Conservation (phyloP, 1,284 basidiomycete species). For the Erythrobasidium hasegawianum region DNA sequence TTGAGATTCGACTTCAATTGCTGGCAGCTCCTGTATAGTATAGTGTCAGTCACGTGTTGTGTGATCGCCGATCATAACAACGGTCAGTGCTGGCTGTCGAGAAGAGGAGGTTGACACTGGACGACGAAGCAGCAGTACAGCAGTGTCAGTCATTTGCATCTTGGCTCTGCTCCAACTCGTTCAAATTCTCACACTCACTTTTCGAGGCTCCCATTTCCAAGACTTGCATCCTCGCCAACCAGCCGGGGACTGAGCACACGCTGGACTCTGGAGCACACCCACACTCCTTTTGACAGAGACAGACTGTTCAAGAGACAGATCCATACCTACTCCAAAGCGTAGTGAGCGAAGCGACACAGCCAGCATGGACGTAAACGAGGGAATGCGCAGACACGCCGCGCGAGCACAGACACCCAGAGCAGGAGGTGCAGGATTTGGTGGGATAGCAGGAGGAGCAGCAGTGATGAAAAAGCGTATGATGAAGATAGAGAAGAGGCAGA, state of each 20-base stretch:
- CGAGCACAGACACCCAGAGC: not conserved
- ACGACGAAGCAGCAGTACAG: not conserved
- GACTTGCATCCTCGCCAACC: not conserved
- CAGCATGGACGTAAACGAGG: not conserved
- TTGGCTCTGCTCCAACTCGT: constrained; percentile 6
- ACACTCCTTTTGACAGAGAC: not conserved
- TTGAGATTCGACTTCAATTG: too few relatives aligned
- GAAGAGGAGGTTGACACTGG: not conserved
- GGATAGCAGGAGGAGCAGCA: not conserved
- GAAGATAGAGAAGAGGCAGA: not conserved
- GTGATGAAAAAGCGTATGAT: not conserved
- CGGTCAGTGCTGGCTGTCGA: not conserved
- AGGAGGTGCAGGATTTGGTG: not conserved
- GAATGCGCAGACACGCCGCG: not conserved
- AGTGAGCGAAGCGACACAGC: not conserved
- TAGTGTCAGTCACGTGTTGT: too few relatives aligned
- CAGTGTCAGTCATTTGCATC: not conserved
- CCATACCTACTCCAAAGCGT: not conserved
- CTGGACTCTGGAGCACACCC: not conserved
- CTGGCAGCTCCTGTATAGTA: too few relatives aligned
- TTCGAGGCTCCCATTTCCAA: not conserved
- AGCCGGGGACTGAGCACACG: not conserved
- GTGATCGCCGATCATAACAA: too few relatives aligned
- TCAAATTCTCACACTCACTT: not conserved
- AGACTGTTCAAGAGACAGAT: not conserved